phyloP scores from a whole-genome alignment of 768 basidiomycete genomes.

The Xerocomus spinulosus region DNA sequence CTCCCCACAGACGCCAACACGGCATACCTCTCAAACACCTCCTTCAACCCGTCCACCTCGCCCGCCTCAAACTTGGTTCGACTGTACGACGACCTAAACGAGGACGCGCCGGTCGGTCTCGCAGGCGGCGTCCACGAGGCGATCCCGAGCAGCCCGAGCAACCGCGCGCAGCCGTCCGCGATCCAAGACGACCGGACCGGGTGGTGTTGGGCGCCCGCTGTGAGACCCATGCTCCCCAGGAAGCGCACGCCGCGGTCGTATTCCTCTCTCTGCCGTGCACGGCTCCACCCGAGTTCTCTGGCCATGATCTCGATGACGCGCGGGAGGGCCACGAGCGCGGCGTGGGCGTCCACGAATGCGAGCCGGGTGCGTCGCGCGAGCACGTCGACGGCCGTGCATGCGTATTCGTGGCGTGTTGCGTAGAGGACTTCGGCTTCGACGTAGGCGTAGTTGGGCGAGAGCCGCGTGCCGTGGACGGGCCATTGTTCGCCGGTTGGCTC shows the following conservation, averaged over 20 bases:
- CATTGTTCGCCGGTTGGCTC: constrained; percentile 71
- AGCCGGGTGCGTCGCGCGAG: constrained; percentile 91
- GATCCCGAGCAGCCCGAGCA: constrained; percentile 22
- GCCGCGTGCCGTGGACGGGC: constrained; percentile 81
- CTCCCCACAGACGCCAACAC: not conserved
- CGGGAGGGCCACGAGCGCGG: constrained; percentile 80
- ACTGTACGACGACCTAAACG: constrained; percentile 33
- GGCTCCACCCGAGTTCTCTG: constrained; percentile 76
- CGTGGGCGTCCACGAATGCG: constrained; percentile 87
- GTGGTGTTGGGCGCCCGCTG: constrained; percentile 41
- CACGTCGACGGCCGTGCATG: constrained; percentile 87
- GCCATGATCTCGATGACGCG: constrained; percentile 89
- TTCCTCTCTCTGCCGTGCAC: constrained; percentile 53
- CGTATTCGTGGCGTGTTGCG: constrained; percentile 87
- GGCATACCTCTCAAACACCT: constrained; percentile 29
- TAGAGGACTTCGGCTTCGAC: constrained; percentile 93
- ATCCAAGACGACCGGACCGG: constrained; percentile 12
- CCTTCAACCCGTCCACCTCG: constrained; percentile 41
- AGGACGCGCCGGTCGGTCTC: not conserved
- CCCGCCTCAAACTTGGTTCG: constrained; percentile 53
- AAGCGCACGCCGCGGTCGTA: constrained; percentile 56
- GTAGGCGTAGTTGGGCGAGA: constrained; percentile 74
- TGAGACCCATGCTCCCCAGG: constrained; percentile 81
- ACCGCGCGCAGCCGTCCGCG: constrained; percentile 9
- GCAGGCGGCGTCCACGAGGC: not conserved